Conservation (phyloP, 305 asterid genomes). For the Fraxinus baroniana region DNA sequence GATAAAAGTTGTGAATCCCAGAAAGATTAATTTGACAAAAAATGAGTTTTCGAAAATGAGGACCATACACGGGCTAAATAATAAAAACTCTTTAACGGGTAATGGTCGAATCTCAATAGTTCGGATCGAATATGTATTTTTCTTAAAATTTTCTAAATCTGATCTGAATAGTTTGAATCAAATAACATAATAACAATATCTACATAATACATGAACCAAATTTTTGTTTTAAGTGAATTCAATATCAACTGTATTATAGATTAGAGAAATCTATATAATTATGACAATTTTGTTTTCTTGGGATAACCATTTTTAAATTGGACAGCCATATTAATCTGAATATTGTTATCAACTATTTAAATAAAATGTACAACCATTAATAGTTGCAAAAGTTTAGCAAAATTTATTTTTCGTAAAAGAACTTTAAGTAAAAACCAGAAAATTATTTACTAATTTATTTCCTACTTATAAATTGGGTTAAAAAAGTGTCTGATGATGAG, state of each 20-base stretch:
- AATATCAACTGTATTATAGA: neutral
- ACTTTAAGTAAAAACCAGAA: neutral
- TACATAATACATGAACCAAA: neutral
- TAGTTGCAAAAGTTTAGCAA: neutral
- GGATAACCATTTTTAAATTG: neutral
- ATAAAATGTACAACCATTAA: neutral
- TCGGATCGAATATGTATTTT: neutral
- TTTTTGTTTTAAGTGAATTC: neutral
- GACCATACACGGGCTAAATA: too few species aligned
- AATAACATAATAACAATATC: neutral
- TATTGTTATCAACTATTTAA: too few species aligned
- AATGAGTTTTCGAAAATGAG: too few species aligned
- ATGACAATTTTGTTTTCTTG: neutral
- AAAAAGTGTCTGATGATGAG: neutral
- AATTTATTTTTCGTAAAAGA: neutral
- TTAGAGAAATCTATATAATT: neutral
- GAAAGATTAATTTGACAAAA: too few species aligned
- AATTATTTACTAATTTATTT: conserved; percentile 13
- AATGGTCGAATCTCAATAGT: too few species aligned
- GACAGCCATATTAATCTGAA: too few species aligned
- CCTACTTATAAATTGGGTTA: conserved; percentile 5
- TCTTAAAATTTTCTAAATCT: neutral
- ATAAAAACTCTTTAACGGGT: too few species aligned
- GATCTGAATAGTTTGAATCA: too few species aligned
- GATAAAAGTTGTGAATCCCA: too few species aligned